Evolutionary conservation across 2,329 filamentous ascomycete genomes (phyloP).

Genomic region (Dactylellina drechsleri): DNA sequence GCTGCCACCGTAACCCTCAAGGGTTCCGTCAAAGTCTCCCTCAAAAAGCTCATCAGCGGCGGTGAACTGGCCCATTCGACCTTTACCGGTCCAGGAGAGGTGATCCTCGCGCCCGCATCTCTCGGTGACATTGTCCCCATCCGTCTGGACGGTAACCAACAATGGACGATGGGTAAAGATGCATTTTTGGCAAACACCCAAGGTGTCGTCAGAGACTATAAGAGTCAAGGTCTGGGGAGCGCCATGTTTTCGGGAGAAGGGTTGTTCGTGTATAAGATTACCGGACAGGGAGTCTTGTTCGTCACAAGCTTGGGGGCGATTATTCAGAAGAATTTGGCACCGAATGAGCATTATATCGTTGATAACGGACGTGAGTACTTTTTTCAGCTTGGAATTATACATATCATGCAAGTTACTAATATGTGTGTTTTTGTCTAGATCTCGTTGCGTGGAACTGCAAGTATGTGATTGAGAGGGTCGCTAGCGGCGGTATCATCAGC

Average conservation of each 20-base stretch:
- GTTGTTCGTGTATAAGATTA: constrained; percentile 87
- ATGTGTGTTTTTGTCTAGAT: constrained; percentile 61
- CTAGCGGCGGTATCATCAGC: constrained; percentile 93
- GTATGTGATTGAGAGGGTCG: constrained; percentile 87
- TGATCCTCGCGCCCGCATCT: constrained; percentile 81
- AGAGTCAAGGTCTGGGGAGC: constrained; percentile 85
- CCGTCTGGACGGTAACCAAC: constrained; percentile 74
- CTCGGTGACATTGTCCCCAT: constrained; percentile 88
- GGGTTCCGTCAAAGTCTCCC: constrained; percentile 82
- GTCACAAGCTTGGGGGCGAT: constrained; percentile 94
- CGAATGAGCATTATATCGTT: constrained; percentile 86
- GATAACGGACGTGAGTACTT: constrained; percentile 75
- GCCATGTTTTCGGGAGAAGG: constrained; percentile 95
- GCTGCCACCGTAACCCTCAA: constrained; percentile 84
- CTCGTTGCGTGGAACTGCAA: constrained; percentile 97
- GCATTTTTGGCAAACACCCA: constrained; percentile 86
- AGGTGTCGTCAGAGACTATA: constrained; percentile 86
- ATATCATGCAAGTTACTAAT: constrained; percentile 11
- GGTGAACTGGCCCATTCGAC: constrained; percentile 81
- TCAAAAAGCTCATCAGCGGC: constrained; percentile 89
- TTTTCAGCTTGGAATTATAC: neutral
- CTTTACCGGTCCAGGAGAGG: constrained; percentile 88
- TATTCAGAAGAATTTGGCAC: constrained; percentile 82
- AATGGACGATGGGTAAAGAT: constrained; percentile 88
- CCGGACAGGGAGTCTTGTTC: constrained; percentile 83